These are phyloP conservation scores for Peribolospora kevripleyi DNA, from an alignment of 768 basidiomycete species.

Conservation along the genomic window DNA sequence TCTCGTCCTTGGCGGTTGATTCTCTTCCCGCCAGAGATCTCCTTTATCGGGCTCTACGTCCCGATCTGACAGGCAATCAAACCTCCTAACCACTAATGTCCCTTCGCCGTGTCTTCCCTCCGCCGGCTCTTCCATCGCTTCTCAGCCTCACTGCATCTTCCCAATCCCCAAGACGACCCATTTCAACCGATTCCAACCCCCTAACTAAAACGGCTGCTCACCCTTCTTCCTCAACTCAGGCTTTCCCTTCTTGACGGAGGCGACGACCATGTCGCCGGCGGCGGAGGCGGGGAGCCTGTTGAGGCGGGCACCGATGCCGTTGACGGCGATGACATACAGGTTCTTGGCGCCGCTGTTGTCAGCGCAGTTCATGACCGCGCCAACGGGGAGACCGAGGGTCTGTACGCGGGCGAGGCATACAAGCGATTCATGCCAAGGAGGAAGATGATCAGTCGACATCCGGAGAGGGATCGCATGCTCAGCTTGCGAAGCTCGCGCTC, in stretches of 20 bases:
- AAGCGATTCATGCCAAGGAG: not conserved
- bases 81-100: too few species aligned
- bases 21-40: too few species aligned
- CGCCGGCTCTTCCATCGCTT: too few species aligned
- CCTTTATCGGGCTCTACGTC: too few species aligned
- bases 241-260: conserved; percentile 98
- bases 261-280: conserved; percentile 65
- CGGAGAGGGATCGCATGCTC: not conserved
- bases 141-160: not conserved
- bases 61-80: too few species aligned
- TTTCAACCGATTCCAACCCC: not conserved
- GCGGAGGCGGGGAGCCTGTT: conserved; percentile 82
- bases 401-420: not conserved
- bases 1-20: too few species aligned
- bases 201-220: conserved; percentile 24
- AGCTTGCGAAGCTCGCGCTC: not conserved
- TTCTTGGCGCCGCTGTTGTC: conserved; percentile 99
- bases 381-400: conserved; percentile 72
- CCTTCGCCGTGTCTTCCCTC: too few species aligned
- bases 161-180: not conserved
- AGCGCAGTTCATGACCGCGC: conserved; percentile 47
- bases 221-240: conserved; percentile 99
- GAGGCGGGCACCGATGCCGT: conserved; percentile 79
- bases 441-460: not conserved
- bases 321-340: conserved; percentile 81